These are phyloP conservation scores for Hyaloscypha finlandica DNA, from an alignment of 495 filamentous ascomycete species.

Conservation along the genomic window DNA sequence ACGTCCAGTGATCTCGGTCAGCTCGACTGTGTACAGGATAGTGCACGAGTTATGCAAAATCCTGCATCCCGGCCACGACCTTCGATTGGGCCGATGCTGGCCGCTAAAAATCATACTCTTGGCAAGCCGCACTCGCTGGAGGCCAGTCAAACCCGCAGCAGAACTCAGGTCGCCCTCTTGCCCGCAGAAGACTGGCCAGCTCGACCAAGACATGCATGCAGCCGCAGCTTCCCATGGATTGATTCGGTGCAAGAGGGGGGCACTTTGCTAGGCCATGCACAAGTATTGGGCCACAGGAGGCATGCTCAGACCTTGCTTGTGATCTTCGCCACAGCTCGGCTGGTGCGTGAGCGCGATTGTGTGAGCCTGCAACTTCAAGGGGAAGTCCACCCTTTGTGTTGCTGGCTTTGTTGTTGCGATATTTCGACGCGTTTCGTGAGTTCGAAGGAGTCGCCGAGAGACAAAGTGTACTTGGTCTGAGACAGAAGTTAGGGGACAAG, in stretches of 20 bases:
- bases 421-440: conserved; percentile 26
- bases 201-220: conserved; percentile 8
- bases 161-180: not conserved
- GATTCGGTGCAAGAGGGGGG: conserved; percentile 5
- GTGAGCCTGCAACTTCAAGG: conserved; percentile 10
- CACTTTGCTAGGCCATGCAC: conserved; percentile 8
- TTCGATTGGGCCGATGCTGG: conserved; percentile 9
- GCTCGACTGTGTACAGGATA: not conserved
- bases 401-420: conserved; percentile 11
- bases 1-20: conserved; percentile 1
- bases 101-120: not conserved
- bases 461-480: conserved; percentile 9
- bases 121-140: not conserved
- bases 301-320: conserved; percentile 15
- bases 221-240: not conserved
- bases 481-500: not conserved
- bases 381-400: conserved; percentile 4
- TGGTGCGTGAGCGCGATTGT: conserved; percentile 1
- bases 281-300: conserved; percentile 14
- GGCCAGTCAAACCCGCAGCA: not conserved
- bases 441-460: conserved; percentile 10
- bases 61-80: not conserved
- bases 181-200: conserved; percentile 1
- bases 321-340: conserved; percentile 18
- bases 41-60: conserved; percentile 18